Base-by-base conservation (phyloP, 352 stramenopile genomes). In the Elongisporangium anandrum region DNA sequence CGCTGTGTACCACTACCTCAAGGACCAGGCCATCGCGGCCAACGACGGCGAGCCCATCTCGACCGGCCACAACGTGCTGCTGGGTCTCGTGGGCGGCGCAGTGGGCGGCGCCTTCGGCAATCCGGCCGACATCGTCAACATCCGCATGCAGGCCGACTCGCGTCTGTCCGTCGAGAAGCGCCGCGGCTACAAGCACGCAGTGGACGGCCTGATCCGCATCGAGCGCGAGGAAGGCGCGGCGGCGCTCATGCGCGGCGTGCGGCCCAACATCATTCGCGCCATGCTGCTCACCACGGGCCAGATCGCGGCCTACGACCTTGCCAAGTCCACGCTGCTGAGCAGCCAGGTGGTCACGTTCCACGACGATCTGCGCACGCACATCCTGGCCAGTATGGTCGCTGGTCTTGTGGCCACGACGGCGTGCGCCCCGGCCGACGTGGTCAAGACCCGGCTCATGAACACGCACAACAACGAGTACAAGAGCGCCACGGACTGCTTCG, bases 361-460 rank as follows among this genome's bases (percentile, higher is more conserved):
- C 20, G 84, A 94, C 60, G 84, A 88, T 26, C 59, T 94, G 17
- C 66, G 81, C 64, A 94, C 84, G 9, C 84, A 94, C 54, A 68
- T 94, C 17, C 39, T 88, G 47, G 58, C 84, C 10, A 91, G 80
- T 64, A 89, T 94, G 81, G 79, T 86, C 52, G 84, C 84, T 20
- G 84, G 81, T 8, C 71, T 94, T 1, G 84, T 94, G 22, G 84
- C 81, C 0, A 94, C 84, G 4, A 94, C 84, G 4, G 80, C 81
- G 15, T 94, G 84, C 57, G 84, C 84, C 16, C 84, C 84, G 0
- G 83, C 83, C 4, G 84, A 94, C 60, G 81, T 94, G 19, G 77
- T 94, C 60, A 94, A 92, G 68, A 92, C 84, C 29, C 78, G 84
- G 17, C 56, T 94, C 26, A 94, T 94, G 84, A 92, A 92, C 65